Conservation (phyloP, 2,329 filamentous ascomycete species). For the Thielaviopsis euricoi region DNA sequence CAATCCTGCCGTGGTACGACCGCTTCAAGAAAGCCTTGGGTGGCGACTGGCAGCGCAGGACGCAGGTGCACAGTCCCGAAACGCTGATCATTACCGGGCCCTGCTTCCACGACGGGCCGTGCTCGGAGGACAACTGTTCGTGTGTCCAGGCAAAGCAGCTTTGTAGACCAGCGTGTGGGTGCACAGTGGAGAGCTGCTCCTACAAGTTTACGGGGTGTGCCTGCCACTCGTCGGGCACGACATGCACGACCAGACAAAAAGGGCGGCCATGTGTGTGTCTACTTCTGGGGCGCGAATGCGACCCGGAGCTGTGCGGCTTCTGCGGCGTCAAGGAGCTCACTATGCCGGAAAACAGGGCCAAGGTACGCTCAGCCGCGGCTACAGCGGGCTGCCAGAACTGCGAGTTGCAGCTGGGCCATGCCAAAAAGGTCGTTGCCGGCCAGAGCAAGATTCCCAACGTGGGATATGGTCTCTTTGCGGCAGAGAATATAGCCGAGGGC, state of each 20-base stretch:
- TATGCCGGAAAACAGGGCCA: background rate
- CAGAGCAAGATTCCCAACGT: constrained; percentile 50
- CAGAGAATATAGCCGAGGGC: constrained; percentile 46
- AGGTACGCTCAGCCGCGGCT: constrained; percentile 24
- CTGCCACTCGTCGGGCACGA: constrained; percentile 44
- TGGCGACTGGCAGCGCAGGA: constrained; percentile 39
- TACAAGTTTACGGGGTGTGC: constrained; percentile 51
- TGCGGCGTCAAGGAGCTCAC: constrained; percentile 37
- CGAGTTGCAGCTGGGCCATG: constrained; percentile 48
- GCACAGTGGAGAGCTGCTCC: constrained; percentile 39
- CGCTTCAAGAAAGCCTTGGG: constrained; percentile 36
- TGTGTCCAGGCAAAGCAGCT: constrained; percentile 46
- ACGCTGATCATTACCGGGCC: constrained; percentile 42
- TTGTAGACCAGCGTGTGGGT: constrained; percentile 59
- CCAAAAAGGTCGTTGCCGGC: constrained; percentile 51
- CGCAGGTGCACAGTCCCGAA: constrained; percentile 37
- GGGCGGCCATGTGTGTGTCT: constrained; percentile 53
- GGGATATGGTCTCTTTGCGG: constrained; percentile 61
- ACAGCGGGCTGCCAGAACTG: constrained; percentile 55
- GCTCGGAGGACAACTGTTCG: constrained; percentile 40
- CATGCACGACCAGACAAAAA: constrained; percentile 38
- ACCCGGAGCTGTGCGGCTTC: constrained; percentile 53
- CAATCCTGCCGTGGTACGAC: constrained; percentile 37
- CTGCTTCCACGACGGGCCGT: constrained; percentile 54
- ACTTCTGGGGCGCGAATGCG: constrained; percentile 61